These are phyloP conservation scores for Diplodia seriata DNA, from an alignment of 2,329 filamentous ascomycete species.

Conservation along the genomic window DNA sequence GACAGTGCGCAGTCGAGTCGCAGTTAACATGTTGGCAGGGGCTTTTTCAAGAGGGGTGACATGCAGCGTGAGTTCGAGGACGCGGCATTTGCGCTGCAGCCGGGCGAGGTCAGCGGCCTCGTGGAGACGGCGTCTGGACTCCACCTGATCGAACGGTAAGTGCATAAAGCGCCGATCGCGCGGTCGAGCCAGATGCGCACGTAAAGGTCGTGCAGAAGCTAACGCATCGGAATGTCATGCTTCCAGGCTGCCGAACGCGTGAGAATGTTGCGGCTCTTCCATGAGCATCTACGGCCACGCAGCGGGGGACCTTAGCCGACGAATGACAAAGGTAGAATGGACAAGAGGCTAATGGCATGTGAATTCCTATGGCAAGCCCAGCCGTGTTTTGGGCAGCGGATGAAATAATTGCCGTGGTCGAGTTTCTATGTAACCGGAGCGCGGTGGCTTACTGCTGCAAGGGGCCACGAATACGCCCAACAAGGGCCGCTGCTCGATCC, in stretches of 20 bases:
- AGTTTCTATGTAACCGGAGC: constrained; percentile 14
- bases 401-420: constrained; percentile 28
- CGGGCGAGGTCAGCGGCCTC: constrained; percentile 83
- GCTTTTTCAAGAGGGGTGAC: constrained; percentile 90
- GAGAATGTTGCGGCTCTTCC: constrained; percentile 21
- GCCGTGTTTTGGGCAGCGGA: constrained; percentile 17
- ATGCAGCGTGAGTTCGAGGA: constrained; percentile 99
- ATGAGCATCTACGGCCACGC: constrained; percentile 16
- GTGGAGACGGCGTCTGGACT: constrained; percentile 93
- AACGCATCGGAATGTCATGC: constrained; percentile 11
- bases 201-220: constrained; percentile 26
- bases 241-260: constrained; percentile 29
- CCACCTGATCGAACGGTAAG: constrained; percentile 93
- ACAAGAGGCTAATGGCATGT: constrained; percentile 30
- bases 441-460: constrained; percentile 26
- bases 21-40: constrained; percentile 55
- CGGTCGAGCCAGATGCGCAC: constrained; percentile 7
- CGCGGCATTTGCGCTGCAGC: constrained; percentile 86
- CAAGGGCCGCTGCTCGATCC: constrained; percentile 7
- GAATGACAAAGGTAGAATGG: constrained; percentile 29
- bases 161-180: neutral
- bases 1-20: constrained; percentile 20
- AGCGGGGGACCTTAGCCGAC: constrained; percentile 5
- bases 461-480: constrained; percentile 14
- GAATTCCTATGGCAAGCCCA: constrained; percentile 16